Evolutionary conservation across 106 monocot genomes (phyloP).

Genomic region (Allium cepa): DNA sequence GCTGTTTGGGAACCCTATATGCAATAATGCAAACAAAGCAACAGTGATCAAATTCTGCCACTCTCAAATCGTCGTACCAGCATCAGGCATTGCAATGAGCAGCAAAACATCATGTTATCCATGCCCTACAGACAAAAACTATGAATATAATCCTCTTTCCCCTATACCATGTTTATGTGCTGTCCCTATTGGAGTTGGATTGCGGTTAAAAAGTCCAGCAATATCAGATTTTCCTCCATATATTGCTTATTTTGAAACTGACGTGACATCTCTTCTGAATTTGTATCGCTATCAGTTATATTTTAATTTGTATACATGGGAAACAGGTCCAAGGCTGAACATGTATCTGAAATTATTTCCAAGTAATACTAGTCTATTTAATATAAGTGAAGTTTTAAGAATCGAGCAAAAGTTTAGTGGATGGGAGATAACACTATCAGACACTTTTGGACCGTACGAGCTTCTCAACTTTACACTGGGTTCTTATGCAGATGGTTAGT

Average conservation of each 20-base stretch:
- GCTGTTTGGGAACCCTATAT: slow-evolving; percentile 74
- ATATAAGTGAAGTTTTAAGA: slow-evolving; percentile 56
- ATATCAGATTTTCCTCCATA: slow-evolving; percentile 79
- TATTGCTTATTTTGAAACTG: slow-evolving; percentile 25
- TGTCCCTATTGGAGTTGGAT: slow-evolving; percentile 71
- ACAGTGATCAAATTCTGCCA: slow-evolving; percentile 32
- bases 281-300: slow-evolving; percentile 52
- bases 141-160: slow-evolving; percentile 66
- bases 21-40: slow-evolving; percentile 25
- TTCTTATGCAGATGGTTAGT: slow-evolving; percentile 58
- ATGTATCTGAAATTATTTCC: slow-evolving; percentile 86
- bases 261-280: slow-evolving; percentile 38
- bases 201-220: slow-evolving; percentile 84
- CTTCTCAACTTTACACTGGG: slow-evolving; percentile 84
- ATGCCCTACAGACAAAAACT: slow-evolving; percentile 50
- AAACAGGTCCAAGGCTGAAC: slow-evolving; percentile 64
- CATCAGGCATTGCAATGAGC: slow-evolving; percentile 21
- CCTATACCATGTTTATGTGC: slow-evolving; percentile 61
- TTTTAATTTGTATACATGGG: slow-evolving; percentile 59
- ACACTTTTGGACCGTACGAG: slow-evolving; percentile 90
- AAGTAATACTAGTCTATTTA: slow-evolving; percentile 43
- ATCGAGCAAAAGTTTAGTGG: slow-evolving; percentile 33
- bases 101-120: slow-evolving; percentile 27
- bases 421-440: slow-evolving; percentile 66
- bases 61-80: slow-evolving; percentile 6